Evolutionary conservation across 768 basidiomycete species (phyloP), one percentile per base, ranked within the genome.

Genomic region (Tylopilus plumbeoviolaceoides): DNA sequence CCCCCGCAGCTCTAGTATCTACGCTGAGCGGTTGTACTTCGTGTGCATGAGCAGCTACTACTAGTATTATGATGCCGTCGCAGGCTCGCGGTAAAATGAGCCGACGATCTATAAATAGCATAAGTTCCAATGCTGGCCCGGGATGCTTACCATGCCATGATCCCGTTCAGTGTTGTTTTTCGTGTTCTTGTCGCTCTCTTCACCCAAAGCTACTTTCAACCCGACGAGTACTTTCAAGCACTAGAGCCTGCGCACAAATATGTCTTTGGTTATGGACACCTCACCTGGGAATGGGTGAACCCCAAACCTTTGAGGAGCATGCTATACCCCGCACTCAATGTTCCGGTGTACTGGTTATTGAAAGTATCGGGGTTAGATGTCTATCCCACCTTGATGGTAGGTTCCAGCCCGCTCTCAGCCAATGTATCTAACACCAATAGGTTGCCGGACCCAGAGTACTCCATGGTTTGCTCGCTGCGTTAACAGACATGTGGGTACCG

Each of bases 201-300:
- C 38, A 94, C 91, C 0, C 78, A 79, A 49, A 91, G 94, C 5
- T 89, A 88, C 73, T 98, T 98, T 67, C 95, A 98, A 67, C 94
- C 97, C 9, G 97, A 99, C 69, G 97, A 98, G 70, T 95, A 89
- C 70, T 98, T 88, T 62, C 97, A 99, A 66, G 81, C 93, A 7
- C 78, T 98, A 41, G 97, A 99, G 66, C 88, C 91, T 43, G 97
- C 97, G 0, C 89, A 98, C 67, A 78, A 77, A 51, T 71, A 85
- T 40, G 91, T 97, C 46, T 98, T 91, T 66, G 93, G 94, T 43
- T 92, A 92, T 70, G 95, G 94, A 2, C 79, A 85, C 59, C 75
- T 93, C 39, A 98, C 95, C 21, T 99, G 97, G 97, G 97, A 99
- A 74, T 99, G 97, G 97, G 72, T 79, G 41, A 71, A 78, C 46